A percentile compares a stretch with the other conserved stretches of the same genome.
Evolutionary conservation across 2,329 filamentous ascomycete species (phyloP).

Genomic region (Pseudocercospora eumusae): DNA sequence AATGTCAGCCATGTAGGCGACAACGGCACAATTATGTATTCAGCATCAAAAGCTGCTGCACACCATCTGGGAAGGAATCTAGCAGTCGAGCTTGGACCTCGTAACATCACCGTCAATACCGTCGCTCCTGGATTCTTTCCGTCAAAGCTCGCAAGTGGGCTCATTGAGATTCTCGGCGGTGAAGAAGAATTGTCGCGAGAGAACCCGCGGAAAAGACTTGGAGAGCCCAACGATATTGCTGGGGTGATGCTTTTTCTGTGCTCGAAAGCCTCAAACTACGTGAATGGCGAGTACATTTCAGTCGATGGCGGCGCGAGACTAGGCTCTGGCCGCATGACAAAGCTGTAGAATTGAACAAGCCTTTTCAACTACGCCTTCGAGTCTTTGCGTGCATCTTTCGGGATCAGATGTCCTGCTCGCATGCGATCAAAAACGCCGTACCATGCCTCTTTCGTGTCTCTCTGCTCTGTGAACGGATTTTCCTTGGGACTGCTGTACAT

Average conservation of each 20-base stretch:
- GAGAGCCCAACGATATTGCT: constrained; percentile 73
- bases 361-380: constrained; percentile 8
- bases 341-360: constrained; percentile 20
- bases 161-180: constrained; percentile 72
- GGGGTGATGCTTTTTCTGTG: constrained; percentile 71
- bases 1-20: constrained; percentile 68
- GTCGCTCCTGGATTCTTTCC: constrained; percentile 69
- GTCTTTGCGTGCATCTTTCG: constrained; percentile 24
- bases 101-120: constrained; percentile 73
- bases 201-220: constrained; percentile 68
- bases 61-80: constrained; percentile 81
- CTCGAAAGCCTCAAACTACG: constrained; percentile 65
- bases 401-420: constrained; percentile 47
- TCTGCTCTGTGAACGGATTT: constrained; percentile 47
- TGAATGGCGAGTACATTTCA: constrained; percentile 69
- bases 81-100: constrained; percentile 75
- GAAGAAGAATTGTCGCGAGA: constrained; percentile 57
- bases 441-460: constrained; percentile 44
- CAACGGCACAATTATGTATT: constrained; percentile 78
- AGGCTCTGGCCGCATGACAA: constrained; percentile 31
- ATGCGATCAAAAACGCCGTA: constrained; percentile 49
- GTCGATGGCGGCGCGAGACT: constrained; percentile 63
- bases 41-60: constrained; percentile 81
- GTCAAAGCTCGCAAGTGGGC: constrained; percentile 68
- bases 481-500: constrained; percentile 40